These are phyloP conservation scores for Anthostomella pinea DNA, from an alignment of 2,329 filamentous ascomycete genomes.

Conservation along the genomic window DNA sequence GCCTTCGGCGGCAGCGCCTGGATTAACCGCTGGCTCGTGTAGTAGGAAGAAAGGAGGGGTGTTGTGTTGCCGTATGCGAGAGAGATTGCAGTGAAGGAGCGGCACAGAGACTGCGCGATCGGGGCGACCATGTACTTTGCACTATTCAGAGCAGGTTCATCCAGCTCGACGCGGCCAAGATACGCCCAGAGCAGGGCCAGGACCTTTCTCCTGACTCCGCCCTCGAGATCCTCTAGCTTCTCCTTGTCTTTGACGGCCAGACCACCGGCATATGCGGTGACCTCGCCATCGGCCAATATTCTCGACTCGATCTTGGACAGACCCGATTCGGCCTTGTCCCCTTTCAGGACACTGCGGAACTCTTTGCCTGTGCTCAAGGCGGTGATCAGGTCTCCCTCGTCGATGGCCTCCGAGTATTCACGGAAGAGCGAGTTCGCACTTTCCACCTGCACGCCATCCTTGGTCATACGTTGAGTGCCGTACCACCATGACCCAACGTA, in stretches of 20 bases:
- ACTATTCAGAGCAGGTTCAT: slow-evolving; percentile 71
- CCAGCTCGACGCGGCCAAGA: slow-evolving; percentile 81
- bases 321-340: slow-evolving; percentile 75
- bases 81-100: slow-evolving; percentile 81
- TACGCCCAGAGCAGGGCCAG: slow-evolving; percentile 94
- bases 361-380: slow-evolving; percentile 85
- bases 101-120: slow-evolving; percentile 78
- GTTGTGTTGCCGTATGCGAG: slow-evolving; percentile 82
- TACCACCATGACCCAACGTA: slow-evolving; percentile 99
- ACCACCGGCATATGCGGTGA: slow-evolving; percentile 50
- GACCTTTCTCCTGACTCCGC: slow-evolving; percentile 77
- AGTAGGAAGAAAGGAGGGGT: slow-evolving; percentile 79
- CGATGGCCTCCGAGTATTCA: slow-evolving; percentile 82
- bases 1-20: slow-evolving; percentile 82
- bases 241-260: slow-evolving; percentile 72
- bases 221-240: slow-evolving; percentile 76
- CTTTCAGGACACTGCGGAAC: slow-evolving; percentile 72
- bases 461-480: slow-evolving; percentile 86
- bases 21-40: slow-evolving; percentile 79
- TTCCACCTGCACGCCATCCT: slow-evolving; percentile 88
- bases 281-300: slow-evolving; percentile 62
- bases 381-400: slow-evolving; percentile 74
- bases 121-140: slow-evolving; percentile 89
- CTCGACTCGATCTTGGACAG: slow-evolving; percentile 81
- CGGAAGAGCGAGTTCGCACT: slow-evolving; percentile 93